Conservation (phyloP, 345 rosid species). For the Raphanus raphanistrum region DNA sequence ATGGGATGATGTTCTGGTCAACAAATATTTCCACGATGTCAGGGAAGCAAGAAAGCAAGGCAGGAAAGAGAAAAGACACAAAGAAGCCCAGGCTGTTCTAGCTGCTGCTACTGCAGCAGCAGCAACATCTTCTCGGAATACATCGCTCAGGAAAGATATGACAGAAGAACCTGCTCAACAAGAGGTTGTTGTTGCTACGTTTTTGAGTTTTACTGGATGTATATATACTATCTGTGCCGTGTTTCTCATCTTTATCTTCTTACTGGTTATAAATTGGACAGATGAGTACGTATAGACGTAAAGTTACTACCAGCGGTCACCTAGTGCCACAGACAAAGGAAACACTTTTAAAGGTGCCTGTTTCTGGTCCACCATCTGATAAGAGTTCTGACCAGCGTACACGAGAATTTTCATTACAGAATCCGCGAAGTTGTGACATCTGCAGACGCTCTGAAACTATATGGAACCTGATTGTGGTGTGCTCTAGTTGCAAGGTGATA, state of each 20-base stretch:
- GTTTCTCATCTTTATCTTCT: slow-evolving; percentile 13
- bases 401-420: slow-evolving; percentile 61
- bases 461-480: slow-evolving; percentile 80
- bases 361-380: slow-evolving; percentile 57
- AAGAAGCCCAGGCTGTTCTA: slow-evolving; percentile 95
- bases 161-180: slow-evolving; percentile 63
- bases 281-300: slow-evolving; percentile 57
- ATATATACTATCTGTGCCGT: slow-evolving; percentile 1
- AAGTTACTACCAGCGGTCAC: slow-evolving; percentile 54
- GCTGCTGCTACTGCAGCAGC: slow-evolving; percentile 99
- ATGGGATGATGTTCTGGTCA: slow-evolving; percentile 86
- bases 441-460: slow-evolving; percentile 87
- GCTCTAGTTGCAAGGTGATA: slow-evolving; percentile 93
- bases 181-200: slow-evolving; percentile 55
- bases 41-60: slow-evolving; percentile 95
- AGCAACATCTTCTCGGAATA: slow-evolving; percentile 89
- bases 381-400: slow-evolving; percentile 59
- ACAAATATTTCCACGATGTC: slow-evolving; percentile 71
- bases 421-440: slow-evolving; percentile 80
- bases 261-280: slow-evolving; percentile 44
- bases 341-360: slow-evolving; percentile 56
- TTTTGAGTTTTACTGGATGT: slow-evolving; percentile 12
- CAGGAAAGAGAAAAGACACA: slow-evolving; percentile 89
- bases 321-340: slow-evolving; percentile 62
- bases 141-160: slow-evolving; percentile 80